A percentile compares a stretch with the other conserved stretches of the same genome.
These are phyloP conservation scores for Boletus rex-veris DNA, from an alignment of 768 basidiomycete genomes.

Conservation along the genomic window DNA sequence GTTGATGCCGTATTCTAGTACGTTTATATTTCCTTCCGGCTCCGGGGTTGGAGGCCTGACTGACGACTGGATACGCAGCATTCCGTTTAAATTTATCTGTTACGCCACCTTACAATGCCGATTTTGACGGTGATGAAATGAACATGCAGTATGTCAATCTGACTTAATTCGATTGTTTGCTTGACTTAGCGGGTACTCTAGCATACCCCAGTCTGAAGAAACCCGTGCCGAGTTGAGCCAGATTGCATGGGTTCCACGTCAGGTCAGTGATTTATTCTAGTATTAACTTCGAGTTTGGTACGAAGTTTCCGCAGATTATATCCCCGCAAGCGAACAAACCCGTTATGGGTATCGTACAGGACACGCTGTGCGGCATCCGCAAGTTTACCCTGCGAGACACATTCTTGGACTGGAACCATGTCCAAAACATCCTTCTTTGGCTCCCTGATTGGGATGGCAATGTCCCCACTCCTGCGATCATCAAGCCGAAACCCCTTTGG, in stretches of 20 bases:
- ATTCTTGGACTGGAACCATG: conserved; percentile 92
- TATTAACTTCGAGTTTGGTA: background rate
- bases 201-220: conserved; percentile 97
- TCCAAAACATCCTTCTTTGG: conserved; percentile 98
- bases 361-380: conserved; percentile 95
- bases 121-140: conserved; percentile 99
- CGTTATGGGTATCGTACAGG: conserved; percentile 99
- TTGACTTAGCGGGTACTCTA: conserved; percentile 31
- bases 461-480: conserved; percentile 87
- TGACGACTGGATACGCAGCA: conserved; percentile 45
- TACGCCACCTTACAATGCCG: conserved; percentile 98
- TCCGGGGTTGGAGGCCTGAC: background rate
- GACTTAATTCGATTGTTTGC: background rate
- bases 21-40: conserved; percentile 30
- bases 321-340: conserved; percentile 99
- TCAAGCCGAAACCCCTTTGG: conserved; percentile 98
- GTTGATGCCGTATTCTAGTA: conserved; percentile 97
- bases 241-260: conserved; percentile 97
- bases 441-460: conserved; percentile 96
- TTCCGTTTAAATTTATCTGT: conserved; percentile 98
- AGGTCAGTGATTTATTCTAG: conserved; percentile 46
- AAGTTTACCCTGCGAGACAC: conserved; percentile 96
- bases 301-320: conserved; percentile 65
- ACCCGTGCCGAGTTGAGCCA: conserved; percentile 97
- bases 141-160: conserved; percentile 90